Base-by-base conservation (phyloP, 1,139 yeast species). In the Scheffersomyces illinoinensis region DNA sequence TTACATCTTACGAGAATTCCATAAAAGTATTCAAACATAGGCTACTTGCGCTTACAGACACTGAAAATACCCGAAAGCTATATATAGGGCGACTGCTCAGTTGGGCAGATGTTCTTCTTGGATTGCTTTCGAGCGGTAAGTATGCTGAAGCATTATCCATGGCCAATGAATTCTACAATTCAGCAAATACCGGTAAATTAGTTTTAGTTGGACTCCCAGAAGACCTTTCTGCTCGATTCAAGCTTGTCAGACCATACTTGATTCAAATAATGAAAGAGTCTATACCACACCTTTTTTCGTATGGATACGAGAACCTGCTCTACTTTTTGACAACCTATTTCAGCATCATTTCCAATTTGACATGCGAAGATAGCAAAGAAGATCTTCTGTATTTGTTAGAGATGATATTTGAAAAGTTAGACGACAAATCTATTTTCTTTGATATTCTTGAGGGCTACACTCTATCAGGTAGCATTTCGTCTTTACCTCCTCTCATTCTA, bases 71-170 rank as follows among this genome's bases (percentile, higher is more conserved):
- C 75, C 75, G 52, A 79, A 76, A 81, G 58, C 67, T 87, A 47
- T 75, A 74, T 5, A 78, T 87, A 17, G 96, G 93, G 0, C 76
- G 86, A 18, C 72, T 87, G 17, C 77, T 87, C 5, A 87, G 84
- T 64, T 91, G 97, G 97, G 92, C 93, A 0, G 96, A 90, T 66
- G 76, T 83, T 23, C 69, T 88, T 18, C 74, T 80, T 58, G 81
- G 76, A 17, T 71, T 85, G 17, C 75, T 91, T 61, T 76, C 84
- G 10, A 65, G 71, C 5, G 84, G 83, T 0, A 73, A 81, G 47
- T 89, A 87, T 59, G 72, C 82, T 14, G 75, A 73, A 2, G 95
- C 96, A 0, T 77, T 91, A 33, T 72, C 76, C 5, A 74, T 82
- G 12, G 89, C 90, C 0, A 77, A 84, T 54, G 74, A 74, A 17